Conservation (phyloP, 306 rosid species). For the Cajanus cajan region DNA sequence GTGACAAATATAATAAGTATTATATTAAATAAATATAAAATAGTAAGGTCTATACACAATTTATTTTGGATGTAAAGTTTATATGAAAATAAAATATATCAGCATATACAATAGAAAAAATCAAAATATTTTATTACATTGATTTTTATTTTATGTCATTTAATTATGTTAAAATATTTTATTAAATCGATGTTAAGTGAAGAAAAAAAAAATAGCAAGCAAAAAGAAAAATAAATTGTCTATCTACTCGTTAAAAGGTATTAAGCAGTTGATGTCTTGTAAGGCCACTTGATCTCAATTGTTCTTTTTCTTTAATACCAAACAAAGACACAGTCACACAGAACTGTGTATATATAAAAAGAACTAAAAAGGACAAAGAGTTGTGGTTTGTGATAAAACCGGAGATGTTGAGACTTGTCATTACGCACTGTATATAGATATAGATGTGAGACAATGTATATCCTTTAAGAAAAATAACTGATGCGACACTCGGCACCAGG, state of each 20-base stretch:
- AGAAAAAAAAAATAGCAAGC: too few relatives aligned
- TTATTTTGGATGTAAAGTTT: too few relatives aligned
- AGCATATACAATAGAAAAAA: too few relatives aligned
- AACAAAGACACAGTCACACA: neutral
- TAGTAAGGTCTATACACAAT: too few relatives aligned
- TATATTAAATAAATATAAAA: too few relatives aligned
- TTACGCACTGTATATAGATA: neutral
- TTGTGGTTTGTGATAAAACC: neutral
- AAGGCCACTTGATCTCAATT: slow-evolving; percentile 19
- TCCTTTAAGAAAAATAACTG: neutral
- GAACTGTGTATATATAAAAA: neutral
- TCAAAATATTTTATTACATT: too few relatives aligned
- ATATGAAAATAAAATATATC: too few relatives aligned
- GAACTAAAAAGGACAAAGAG: neutral
- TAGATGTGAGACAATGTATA: neutral
- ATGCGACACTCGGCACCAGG: neutral
- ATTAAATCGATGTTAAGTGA: too few relatives aligned
- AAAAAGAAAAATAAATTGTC: too few relatives aligned
- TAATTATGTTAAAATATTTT: too few relatives aligned
- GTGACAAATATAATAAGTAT: too few relatives aligned
- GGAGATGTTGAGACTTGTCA: neutral
- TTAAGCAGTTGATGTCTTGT: neutral
- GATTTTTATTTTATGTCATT: too few relatives aligned
- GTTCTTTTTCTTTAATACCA: neutral
- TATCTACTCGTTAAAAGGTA: neutral